Conservation (phyloP, 2,329 filamentous ascomycete genomes). For the Botrytis paeoniae region DNA sequence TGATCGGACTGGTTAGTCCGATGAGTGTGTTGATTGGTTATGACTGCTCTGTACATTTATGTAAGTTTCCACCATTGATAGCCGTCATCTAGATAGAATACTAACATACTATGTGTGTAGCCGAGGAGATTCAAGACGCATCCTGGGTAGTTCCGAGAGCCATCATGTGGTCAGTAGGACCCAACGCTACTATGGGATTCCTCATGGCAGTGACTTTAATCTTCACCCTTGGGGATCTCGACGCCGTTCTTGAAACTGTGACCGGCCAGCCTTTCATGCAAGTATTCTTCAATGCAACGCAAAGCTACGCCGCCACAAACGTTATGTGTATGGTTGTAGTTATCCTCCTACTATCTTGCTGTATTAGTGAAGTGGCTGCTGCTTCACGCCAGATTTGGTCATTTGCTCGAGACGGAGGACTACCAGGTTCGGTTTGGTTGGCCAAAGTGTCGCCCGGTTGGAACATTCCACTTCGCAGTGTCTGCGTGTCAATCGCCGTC, state of each 20-base stretch:
- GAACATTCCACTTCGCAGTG: slow-evolving; percentile 24
- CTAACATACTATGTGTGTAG: slow-evolving; percentile 2
- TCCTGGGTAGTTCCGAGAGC: slow-evolving; percentile 46
- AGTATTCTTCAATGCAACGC: slow-evolving; percentile 32
- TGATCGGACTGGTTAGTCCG: slow-evolving; percentile 41
- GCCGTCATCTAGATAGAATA: not conserved
- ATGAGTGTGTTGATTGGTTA: slow-evolving; percentile 32
- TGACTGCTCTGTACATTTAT: slow-evolving; percentile 40
- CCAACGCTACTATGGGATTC: slow-evolving; percentile 42
- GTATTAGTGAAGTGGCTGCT: slow-evolving; percentile 39
- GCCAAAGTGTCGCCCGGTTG: slow-evolving; percentile 34
- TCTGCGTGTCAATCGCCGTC: slow-evolving; percentile 24
- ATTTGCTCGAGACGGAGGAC: slow-evolving; percentile 44
- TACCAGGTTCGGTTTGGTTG: slow-evolving; percentile 42
- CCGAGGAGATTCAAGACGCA: slow-evolving; percentile 50
- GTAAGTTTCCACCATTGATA: not conserved
- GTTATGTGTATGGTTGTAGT: slow-evolving; percentile 46
- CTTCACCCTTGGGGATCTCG: slow-evolving; percentile 40
- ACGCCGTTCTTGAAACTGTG: slow-evolving; percentile 30
- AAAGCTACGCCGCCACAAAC: slow-evolving; percentile 41
- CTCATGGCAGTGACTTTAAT: slow-evolving; percentile 41
- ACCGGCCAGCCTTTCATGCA: slow-evolving; percentile 40
- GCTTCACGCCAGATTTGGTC: slow-evolving; percentile 42
- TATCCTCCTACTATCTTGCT: slow-evolving; percentile 39
- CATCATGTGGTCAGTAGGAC: slow-evolving; percentile 38